Evolutionary conservation across 305 asterid genomes (phyloP).

Genomic region (Solanum chacoense): DNA sequence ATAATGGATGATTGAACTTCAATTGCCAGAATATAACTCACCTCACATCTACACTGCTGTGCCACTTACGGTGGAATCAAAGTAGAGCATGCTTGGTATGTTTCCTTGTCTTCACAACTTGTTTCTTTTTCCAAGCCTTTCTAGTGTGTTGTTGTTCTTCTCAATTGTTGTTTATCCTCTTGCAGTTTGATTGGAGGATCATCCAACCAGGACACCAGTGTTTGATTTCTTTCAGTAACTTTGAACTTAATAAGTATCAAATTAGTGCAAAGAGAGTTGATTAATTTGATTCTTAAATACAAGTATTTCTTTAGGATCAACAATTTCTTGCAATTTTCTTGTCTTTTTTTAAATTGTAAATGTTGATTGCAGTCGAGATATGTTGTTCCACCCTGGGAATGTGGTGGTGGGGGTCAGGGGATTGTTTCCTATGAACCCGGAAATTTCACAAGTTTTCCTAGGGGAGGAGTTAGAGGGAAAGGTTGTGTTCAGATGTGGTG

Average conservation of each 20-base stretch:
- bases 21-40: slow-evolving; percentile 23
- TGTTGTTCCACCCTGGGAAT: neutral
- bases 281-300: neutral
- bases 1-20: neutral
- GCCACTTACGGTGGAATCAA: slow-evolving; percentile 39
- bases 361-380: neutral
- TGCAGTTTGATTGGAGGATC: slow-evolving; percentile 7
- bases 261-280: neutral
- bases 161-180: neutral
- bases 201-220: neutral
- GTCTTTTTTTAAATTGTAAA: neutral
- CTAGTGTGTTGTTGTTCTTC: neutral
- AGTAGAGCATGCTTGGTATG: slow-evolving; percentile 15
- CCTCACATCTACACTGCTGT: slow-evolving; percentile 32
- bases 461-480: neutral
- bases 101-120: neutral
- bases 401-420: neutral
- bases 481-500: neutral
- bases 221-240: neutral
- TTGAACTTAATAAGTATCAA: neutral
- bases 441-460: neutral
- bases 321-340: neutral
- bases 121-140: neutral
- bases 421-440: neutral
- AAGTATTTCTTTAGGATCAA: neutral